phyloP scores from a whole-genome alignment of 1,139 yeast genomes.

The Candida labiduridarum region DNA sequence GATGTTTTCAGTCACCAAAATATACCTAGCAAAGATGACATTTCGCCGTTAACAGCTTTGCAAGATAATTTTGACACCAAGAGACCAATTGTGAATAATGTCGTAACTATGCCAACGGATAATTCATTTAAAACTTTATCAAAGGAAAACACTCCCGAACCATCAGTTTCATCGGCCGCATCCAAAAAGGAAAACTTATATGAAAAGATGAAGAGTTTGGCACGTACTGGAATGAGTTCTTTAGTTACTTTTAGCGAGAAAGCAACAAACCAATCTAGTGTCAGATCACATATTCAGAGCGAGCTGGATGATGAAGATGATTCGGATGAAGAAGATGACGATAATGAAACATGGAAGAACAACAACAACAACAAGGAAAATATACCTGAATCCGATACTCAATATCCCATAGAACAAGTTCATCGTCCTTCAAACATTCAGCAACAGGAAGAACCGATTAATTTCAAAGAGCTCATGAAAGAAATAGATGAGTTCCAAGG shows the following conservation, averaged over 20 bases:
- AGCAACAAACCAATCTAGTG: background rate
- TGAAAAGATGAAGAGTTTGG: conserved; percentile 18
- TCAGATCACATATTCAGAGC: conserved; percentile 22
- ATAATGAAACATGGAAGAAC: conserved; percentile 7
- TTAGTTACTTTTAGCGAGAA: conserved; percentile 16
- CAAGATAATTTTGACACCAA: conserved; percentile 32
- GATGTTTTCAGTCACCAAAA: background rate
- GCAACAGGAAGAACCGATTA: background rate
- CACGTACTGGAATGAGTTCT: conserved; percentile 23
- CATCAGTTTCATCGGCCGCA: background rate
- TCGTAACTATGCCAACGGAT: conserved; percentile 19
- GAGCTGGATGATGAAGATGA: conserved; percentile 33
- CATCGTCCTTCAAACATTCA: background rate
- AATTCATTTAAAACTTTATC: conserved; percentile 22
- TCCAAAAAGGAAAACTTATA: conserved; percentile 12
- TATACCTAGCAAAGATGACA: conserved; percentile 13
- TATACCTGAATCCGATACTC: conserved; percentile 11
- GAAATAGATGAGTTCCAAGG: conserved; percentile 38
- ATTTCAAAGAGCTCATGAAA: conserved; percentile 26
- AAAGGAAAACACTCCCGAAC: background rate
- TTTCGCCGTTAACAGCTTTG: conserved; percentile 34
- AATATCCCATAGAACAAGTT: conserved; percentile 15
- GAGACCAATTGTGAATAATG: conserved; percentile 20
- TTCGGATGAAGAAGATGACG: conserved; percentile 25
- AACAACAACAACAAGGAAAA: background rate